A percentile compares a stretch with the other conserved stretches of the same genome.
Conservation (phyloP, 164 flowering plant genomes). For the Piper betle region DNA sequence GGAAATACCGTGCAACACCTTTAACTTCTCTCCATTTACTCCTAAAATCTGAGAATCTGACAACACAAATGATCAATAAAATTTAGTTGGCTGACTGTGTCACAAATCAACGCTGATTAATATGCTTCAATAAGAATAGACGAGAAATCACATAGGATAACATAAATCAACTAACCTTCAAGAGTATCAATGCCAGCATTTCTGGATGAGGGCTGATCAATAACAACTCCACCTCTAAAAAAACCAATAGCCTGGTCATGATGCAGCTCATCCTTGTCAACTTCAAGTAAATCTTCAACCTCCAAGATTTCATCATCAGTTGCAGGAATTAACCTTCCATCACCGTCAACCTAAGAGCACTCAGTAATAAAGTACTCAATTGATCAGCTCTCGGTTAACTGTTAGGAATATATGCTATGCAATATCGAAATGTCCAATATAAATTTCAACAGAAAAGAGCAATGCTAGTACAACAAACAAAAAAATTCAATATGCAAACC, state of each 20-base stretch:
- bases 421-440: background rate
- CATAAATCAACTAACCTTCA: conserved; percentile 21
- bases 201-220: conserved; percentile 17
- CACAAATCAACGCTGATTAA: background rate
- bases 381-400: background rate
- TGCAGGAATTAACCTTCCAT: conserved; percentile 14
- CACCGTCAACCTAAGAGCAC: conserved; percentile 44
- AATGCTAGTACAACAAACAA: too few relatives aligned
- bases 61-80: conserved; percentile 14
- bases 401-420: background rate
- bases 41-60: conserved; percentile 14
- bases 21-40: conserved; percentile 16
- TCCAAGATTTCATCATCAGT: conserved; percentile 72
- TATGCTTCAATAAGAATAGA: background rate
- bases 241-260: conserved; percentile 21
- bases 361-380: background rate
- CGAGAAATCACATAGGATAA: background rate
- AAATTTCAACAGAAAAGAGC: too few relatives aligned
- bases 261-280: conserved; percentile 27
- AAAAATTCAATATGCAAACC: too few relatives aligned
- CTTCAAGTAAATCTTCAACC: conserved; percentile 61
- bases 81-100: background rate
- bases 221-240: conserved; percentile 12
- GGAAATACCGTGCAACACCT: conserved; percentile 12
- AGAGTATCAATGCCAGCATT: conserved; percentile 17